A percentile compares a stretch with the other conserved stretches of the same genome.
Conservation (phyloP, 2,329 filamentous ascomycete genomes). For the Phoma sp. region DNA sequence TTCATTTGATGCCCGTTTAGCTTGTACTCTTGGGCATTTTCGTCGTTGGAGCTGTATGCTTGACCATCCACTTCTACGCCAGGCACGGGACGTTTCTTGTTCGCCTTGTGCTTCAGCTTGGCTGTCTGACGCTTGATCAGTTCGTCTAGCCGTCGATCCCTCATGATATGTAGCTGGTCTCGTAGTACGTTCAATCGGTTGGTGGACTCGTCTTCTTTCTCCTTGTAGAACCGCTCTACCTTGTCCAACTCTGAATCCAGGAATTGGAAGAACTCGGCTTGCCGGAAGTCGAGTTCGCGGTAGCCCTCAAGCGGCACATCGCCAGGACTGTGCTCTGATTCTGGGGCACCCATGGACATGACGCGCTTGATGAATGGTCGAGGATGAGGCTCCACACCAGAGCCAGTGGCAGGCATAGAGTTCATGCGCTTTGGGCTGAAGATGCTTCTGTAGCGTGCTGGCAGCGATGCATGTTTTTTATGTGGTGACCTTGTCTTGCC, state of each 20-base stretch:
- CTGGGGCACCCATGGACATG: constrained; percentile 53
- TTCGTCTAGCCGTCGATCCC: constrained; percentile 80
- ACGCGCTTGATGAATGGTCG: constrained; percentile 50
- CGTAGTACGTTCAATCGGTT: constrained; percentile 74
- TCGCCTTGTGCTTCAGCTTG: constrained; percentile 41
- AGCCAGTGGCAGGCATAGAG: constrained; percentile 46
- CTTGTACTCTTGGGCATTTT: constrained; percentile 24
- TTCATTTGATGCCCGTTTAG: constrained; percentile 23
- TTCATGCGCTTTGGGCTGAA: constrained; percentile 53
- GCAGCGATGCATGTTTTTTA: constrained; percentile 38
- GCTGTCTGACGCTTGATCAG: constrained; percentile 59
- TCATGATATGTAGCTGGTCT: constrained; percentile 91
- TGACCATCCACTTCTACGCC: constrained; percentile 26
- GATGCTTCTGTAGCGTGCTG: constrained; percentile 44
- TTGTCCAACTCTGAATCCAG: constrained; percentile 87
- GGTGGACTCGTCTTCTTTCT: constrained; percentile 86
- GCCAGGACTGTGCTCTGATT: constrained; percentile 46
- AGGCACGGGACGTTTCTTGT: constrained; percentile 27
- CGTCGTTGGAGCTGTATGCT: constrained; percentile 31
- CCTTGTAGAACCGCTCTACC: constrained; percentile 86
- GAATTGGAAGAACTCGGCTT: constrained; percentile 87
- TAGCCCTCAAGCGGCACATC: constrained; percentile 64
- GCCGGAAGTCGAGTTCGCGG: constrained; percentile 72
- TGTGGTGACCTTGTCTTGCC: constrained; percentile 50
- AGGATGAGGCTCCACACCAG: constrained; percentile 34